Evolutionary conservation across 1,139 yeast genomes (phyloP).

Genomic region (Hansenula lynferdii): DNA sequence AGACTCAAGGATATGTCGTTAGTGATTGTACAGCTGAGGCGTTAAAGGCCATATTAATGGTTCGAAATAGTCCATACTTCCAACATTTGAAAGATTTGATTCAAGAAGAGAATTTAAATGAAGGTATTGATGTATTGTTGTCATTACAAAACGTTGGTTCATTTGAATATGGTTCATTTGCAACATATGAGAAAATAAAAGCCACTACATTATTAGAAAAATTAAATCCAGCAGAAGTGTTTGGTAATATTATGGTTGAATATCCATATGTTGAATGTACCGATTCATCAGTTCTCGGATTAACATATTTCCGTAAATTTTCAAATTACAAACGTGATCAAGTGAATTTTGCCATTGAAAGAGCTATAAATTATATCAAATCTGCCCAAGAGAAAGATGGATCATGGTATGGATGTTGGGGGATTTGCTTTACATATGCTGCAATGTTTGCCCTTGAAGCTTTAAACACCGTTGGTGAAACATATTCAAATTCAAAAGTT

Average conservation of each 20-base stretch:
- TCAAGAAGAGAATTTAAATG: constrained; percentile 46
- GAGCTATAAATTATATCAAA: constrained; percentile 71
- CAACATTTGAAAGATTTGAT: constrained; percentile 46
- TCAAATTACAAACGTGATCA: constrained; percentile 63
- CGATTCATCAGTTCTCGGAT: constrained; percentile 87
- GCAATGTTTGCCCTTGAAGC: constrained; percentile 99
- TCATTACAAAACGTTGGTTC: constrained; percentile 71
- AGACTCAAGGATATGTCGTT: constrained; percentile 94
- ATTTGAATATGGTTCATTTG: constrained; percentile 87
- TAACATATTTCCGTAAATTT: constrained; percentile 68
- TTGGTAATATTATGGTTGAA: constrained; percentile 97
- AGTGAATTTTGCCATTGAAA: constrained; percentile 59
- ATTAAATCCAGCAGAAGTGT: constrained; percentile 95
- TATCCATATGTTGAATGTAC: constrained; percentile 98
- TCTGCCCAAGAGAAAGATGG: constrained; percentile 74
- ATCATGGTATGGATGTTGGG: constrained; percentile 99
- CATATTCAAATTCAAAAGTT: constrained; percentile 53
- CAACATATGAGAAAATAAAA: constrained; percentile 84
- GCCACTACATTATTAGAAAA: constrained; percentile 73
- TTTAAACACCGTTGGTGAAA: constrained; percentile 60
- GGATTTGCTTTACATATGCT: constrained; percentile 93
- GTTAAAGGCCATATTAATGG: constrained; percentile 90
- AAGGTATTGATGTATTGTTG: constrained; percentile 70
- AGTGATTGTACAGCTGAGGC: constrained; percentile 98
- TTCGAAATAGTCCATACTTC: constrained; percentile 57